Evolutionary conservation across 129 eudicot species (phyloP).

Genomic region (Apium graveolens): DNA sequence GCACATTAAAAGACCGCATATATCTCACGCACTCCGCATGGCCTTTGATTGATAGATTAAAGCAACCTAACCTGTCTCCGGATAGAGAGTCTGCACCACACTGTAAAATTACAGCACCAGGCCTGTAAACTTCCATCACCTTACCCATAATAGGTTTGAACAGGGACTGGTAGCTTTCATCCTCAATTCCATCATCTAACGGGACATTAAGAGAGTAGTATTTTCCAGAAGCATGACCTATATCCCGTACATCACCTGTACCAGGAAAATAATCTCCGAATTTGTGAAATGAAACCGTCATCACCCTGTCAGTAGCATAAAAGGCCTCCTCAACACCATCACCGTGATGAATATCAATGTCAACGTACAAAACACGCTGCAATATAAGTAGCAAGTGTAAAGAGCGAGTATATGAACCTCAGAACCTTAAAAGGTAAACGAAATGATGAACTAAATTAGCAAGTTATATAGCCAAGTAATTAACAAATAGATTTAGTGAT

Average conservation of each 20-base stretch:
- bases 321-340: conserved; percentile 99
- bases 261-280: conserved; percentile 98
- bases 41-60: conserved; percentile 85
- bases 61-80: conserved; percentile 95
- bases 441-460: neutral
- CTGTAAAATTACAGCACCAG: conserved; percentile 92
- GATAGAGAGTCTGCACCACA: conserved; percentile 97
- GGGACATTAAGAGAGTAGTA: conserved; percentile 94
- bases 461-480: neutral
- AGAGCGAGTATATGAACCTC: neutral
- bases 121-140: conserved; percentile 92
- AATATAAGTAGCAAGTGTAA: conserved; percentile 13
- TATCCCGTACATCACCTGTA: conserved; percentile 83
- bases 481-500: neutral
- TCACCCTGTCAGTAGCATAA: conserved; percentile 85
- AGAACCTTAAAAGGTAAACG: neutral
- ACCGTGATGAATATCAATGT: conserved; percentile 97
- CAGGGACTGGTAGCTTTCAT: conserved; percentile 77
- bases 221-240: conserved; percentile 70
- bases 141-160: conserved; percentile 89
- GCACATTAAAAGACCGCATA: conserved; percentile 97
- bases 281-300: conserved; percentile 96
- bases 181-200: conserved; percentile 91
- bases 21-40: conserved; percentile 95
- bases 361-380: conserved; percentile 94